Evolutionary conservation across 2,329 filamentous ascomycete species (phyloP), one percentile per base, ranked within the genome.

Genomic region (Trichoderma citrinoviride): DNA sequence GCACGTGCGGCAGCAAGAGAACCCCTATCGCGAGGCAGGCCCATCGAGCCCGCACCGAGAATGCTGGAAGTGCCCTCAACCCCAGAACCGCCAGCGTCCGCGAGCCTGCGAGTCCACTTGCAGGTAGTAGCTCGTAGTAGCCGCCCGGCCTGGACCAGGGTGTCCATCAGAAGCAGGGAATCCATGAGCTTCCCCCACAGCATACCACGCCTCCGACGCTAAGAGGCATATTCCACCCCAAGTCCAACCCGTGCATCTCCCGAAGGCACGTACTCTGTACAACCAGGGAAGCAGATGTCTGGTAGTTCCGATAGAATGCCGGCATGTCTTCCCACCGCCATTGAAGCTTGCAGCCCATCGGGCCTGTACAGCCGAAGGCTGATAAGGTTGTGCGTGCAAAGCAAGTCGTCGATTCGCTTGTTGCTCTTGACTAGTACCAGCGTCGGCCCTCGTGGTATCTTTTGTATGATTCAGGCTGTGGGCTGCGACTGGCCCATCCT

Each of bases 131-230:
- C 33, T 37, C 33, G 47, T 33, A n/a, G n/a, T 54, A 64, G 44
- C 53, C 61, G 52, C 61, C 60, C 61, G 33, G 52, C 52, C 49
- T 49, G 41, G 53, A 44, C 50, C 27, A 49, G 61, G 61, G 21
- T 49, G 50, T 19, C 43, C 40, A 25, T 17, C 50, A 49, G 41
- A 43, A 50, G 41, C 61, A 64, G 43, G 61, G 61, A 56, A 56
- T 55, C 43, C 61, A 43, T 64, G 53, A 50, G 47, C 61, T 64
- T 55, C 53, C 61, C 53, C 61, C 61, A 56, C 61, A 64, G 52
- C 29, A 52, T 47, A 56, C 52, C 61, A 55, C 29, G 52, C 17
- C 23, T 56, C 52, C 43, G 61, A 64, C 61, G 43, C 61, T 56
- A 64, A 52, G 61, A 54, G 60, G 49, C 60, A 62, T 62, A 62